Conservation (phyloP, 257 asterid species). For the Petunia secreta region DNA sequence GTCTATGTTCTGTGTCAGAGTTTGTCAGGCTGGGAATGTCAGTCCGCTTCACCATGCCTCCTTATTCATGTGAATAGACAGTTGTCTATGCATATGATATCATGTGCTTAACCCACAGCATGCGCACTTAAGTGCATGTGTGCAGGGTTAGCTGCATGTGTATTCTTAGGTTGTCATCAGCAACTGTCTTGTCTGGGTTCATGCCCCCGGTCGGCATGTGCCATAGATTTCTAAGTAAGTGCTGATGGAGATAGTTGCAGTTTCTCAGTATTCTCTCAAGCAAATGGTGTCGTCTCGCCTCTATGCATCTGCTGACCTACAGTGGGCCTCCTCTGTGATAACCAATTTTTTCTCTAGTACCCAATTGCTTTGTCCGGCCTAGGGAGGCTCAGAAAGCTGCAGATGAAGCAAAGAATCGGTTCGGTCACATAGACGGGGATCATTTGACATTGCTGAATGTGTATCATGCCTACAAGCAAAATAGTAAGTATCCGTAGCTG, state of each 20-base stretch:
- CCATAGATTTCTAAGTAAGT: conserved; percentile 87
- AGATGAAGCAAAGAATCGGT: conserved; percentile 99
- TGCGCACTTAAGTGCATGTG: conserved; percentile 44
- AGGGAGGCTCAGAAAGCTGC: conserved; percentile 99
- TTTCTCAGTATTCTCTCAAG: conserved; percentile 99
- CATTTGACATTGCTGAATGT: conserved; percentile 93
- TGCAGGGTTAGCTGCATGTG: conserved; percentile 56
- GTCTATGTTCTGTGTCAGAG: conserved; percentile 24
- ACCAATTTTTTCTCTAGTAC: conserved; percentile 99
- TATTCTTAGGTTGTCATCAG: conserved; percentile 89
- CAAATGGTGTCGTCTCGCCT: conserved; percentile 98
- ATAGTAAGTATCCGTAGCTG: conserved; percentile 50
- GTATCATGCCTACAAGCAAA: conserved; percentile 94
- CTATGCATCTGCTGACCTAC: conserved; percentile 99
- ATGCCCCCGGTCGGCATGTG: conserved; percentile 86
- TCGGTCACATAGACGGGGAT: conserved; percentile 95
- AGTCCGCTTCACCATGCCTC: conserved; percentile 25
- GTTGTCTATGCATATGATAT: conserved; percentile 44
- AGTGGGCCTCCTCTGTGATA: conserved; percentile 99
- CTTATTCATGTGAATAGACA: conserved; percentile 45
- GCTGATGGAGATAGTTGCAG: conserved; percentile 99
- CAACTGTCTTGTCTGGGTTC: conserved; percentile 87
- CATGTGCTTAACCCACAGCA: conserved; percentile 49
- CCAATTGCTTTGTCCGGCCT: conserved; percentile 99
- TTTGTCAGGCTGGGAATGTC: conserved; percentile 33